These are phyloP conservation scores for Bifiguratus adelaidae DNA, from an alignment of 192 early-diverging fungal species.

Conservation along the genomic window DNA sequence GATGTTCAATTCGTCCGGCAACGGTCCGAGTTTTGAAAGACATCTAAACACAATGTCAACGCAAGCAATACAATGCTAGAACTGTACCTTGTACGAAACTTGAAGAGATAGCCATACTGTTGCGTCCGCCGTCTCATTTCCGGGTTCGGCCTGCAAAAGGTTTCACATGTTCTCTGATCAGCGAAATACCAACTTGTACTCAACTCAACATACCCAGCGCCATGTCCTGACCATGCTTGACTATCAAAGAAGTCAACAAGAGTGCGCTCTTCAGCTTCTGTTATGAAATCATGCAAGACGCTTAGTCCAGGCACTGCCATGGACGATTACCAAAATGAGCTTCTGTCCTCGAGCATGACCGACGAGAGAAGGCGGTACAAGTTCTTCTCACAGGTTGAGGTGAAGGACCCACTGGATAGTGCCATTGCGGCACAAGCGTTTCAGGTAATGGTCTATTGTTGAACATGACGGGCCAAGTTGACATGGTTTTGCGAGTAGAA, in stretches of 20 bases:
- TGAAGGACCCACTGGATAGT: no score
- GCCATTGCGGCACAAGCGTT: no score
- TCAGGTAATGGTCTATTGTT: no score
- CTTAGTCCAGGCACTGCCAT: conserved; percentile 24
- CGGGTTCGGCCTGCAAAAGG: conserved; percentile 39
- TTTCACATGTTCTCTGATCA: background rate
- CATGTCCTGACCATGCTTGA: conserved; percentile 39
- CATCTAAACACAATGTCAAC: conserved; percentile 36
- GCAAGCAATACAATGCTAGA: background rate
- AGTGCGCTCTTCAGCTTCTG: conserved; percentile 27
- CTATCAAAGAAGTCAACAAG: conserved; percentile 29
- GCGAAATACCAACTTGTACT: background rate
- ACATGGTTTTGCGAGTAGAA: no score
- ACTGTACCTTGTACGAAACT: conserved; percentile 39
- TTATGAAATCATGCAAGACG: conserved; percentile 35
- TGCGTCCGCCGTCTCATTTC: conserved; percentile 59
- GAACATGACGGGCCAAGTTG: no score
- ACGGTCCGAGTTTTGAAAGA: conserved; percentile 32
- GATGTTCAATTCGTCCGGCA: conserved; percentile 33
- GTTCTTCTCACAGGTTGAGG: no score
- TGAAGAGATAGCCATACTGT: conserved; percentile 59
- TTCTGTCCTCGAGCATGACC: no score
- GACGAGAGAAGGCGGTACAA: no score
- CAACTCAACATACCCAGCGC: conserved; percentile 17
- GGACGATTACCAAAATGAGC: no score